Evolutionary conservation across 192 early-diverging fungal species (phyloP), one percentile per base, ranked within the genome.

Genomic region (Kickxella alabastrina): DNA sequence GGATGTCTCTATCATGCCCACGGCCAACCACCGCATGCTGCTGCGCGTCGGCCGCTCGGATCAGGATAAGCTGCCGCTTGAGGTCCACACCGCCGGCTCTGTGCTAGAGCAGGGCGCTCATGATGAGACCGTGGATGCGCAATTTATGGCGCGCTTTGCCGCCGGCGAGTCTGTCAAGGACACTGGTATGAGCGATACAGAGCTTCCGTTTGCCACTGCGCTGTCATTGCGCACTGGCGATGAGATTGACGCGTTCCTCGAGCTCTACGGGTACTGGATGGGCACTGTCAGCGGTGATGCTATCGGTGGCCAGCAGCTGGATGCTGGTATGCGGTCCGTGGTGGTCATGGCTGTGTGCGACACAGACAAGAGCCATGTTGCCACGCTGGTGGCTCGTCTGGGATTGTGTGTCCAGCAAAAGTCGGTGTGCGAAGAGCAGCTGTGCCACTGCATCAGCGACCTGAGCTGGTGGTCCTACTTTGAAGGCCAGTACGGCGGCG

Each of bases 251-350:
- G 59, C 68, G 10, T 70, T 70, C 40, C 42, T 70, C 37, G 55
- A 62, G 57, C 48, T 70, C 18, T 70, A 64, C 31, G 68, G 68
- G 1, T 63, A 54, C 41, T 70, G 67, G 67, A 26, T 70, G 4
- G 38, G 25, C 18, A 32, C 34, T 24, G 6, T 6, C 12, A 19
- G 10, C 26, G 3, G 3, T 2, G 37, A 42, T 12, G n/a, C 34
- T 24, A 8, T 6, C 12, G n/a, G 10, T 19, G 3, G 3, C 2
- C 23, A 42, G 6, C 22, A 24, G 1, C 31, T 46, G 21, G 35
- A 43, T 21, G 18, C 29, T 3, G 19, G 5, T 2, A 29, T 10
- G 3, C 34, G 29, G 41, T 2, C 41, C 7, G 26, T 64, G 9
- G 44, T 17, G 32, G 13, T 63, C 14, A 28, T 35, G 19, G 0